Percentiles rank a stretch among this genome's conserved stretches.
Conservation (phyloP, 495 filamentous ascomycete species). For the Baudoinia panamericana region DNA sequence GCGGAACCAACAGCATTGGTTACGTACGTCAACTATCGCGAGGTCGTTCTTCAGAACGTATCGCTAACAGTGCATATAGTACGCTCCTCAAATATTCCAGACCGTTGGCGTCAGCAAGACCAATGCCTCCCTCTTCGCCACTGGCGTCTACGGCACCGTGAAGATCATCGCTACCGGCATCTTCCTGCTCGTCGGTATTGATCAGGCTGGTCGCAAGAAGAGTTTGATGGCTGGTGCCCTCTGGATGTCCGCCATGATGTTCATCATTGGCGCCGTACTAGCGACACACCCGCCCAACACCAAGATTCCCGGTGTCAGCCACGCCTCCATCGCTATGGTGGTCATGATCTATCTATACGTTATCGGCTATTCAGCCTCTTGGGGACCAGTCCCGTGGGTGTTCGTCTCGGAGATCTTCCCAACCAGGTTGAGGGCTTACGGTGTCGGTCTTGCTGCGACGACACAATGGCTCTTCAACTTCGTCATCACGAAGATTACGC, state of each 20-base stretch:
- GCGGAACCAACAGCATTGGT: constrained; percentile 26
- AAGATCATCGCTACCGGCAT: constrained; percentile 17
- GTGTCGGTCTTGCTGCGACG: constrained; percentile 56
- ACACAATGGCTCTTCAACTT: constrained; percentile 45
- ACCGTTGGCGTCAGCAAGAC: constrained; percentile 15
- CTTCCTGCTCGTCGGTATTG: constrained; percentile 18
- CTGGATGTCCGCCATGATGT: constrained; percentile 12
- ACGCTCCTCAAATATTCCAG: constrained; percentile 23
- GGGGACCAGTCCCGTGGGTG: constrained; percentile 8
- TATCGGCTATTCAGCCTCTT: constrained; percentile 19
- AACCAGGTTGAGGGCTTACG: constrained; percentile 54
- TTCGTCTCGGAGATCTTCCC: constrained; percentile 33
- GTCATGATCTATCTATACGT: constrained; percentile 22
- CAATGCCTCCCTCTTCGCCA: constrained; percentile 9
- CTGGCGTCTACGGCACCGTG: constrained; percentile 18
- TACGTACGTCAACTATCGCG: too few relatives aligned
- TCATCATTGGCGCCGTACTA: constrained; percentile 16
- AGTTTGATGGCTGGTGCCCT: constrained; percentile 12
- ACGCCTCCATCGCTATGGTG: constrained; percentile 13
- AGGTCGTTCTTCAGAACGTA: too few relatives aligned
- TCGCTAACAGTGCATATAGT: too few relatives aligned
- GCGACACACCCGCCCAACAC: constrained; percentile 9
- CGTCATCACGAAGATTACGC: constrained; percentile 33
- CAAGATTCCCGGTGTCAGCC: constrained; percentile 6
- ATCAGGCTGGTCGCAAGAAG: constrained; percentile 17